Evolutionary conservation across 2,329 filamentous ascomycete genomes (phyloP).

Genomic region (Aspergillus versicolor): DNA sequence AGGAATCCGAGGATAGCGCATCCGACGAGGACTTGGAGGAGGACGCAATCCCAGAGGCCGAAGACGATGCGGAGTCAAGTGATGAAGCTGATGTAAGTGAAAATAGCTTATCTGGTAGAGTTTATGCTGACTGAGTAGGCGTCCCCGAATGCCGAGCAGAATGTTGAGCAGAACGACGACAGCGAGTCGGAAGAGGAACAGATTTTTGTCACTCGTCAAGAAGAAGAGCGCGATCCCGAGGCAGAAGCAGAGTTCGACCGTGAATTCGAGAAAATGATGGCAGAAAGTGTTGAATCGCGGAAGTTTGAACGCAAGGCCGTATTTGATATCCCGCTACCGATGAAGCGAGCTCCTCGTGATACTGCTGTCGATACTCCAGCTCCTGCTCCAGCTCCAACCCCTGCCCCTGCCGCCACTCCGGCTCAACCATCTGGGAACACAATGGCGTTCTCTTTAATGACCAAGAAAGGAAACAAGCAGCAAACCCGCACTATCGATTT

Average conservation of each 20-base stretch:
- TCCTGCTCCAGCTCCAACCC: neutral
- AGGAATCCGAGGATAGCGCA: constrained; percentile 66
- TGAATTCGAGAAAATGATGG: constrained; percentile 97
- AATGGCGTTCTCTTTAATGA: constrained; percentile 97
- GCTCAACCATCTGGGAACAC: constrained; percentile 51
- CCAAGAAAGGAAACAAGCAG: constrained; percentile 92
- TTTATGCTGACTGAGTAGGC: constrained; percentile 30
- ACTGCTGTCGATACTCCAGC: constrained; percentile 40
- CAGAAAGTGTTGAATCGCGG: constrained; percentile 90
- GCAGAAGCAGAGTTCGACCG: constrained; percentile 96
- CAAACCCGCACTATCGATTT: constrained; percentile 89
- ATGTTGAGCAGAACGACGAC: constrained; percentile 45
- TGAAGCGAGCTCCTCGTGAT: constrained; percentile 69
- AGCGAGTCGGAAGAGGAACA: constrained; percentile 75
- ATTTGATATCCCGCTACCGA: constrained; percentile 96
- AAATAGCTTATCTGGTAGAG: neutral
- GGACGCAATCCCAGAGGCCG: constrained; percentile 54
- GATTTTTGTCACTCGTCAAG: constrained; percentile 86
- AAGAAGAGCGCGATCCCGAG: constrained; percentile 88
- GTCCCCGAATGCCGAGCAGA: constrained; percentile 48
- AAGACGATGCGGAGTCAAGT: constrained; percentile 54
- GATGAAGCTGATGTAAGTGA: constrained; percentile 51
- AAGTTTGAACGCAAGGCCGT: constrained; percentile 93
- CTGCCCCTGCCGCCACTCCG: constrained; percentile 30
- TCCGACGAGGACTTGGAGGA: constrained; percentile 76